phyloP scores from a whole-genome alignment of 2,329 filamentous ascomycete species.

The Chaetoscypha palmicola region DNA sequence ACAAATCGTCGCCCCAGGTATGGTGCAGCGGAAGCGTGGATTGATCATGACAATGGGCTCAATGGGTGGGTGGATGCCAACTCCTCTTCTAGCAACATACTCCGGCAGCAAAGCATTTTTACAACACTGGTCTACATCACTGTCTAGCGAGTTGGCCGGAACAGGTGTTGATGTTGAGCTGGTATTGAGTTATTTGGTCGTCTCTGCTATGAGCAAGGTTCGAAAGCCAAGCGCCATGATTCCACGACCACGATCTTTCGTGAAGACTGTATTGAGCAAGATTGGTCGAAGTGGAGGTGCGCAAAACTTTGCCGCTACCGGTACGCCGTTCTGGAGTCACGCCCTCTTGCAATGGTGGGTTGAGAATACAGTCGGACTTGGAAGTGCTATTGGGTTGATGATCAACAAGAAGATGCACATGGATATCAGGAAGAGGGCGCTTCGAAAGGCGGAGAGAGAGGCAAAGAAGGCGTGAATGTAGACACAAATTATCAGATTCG shows the following conservation, averaged over 20 bases:
- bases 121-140: conserved; percentile 86
- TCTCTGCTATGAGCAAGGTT: conserved; percentile 95
- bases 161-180: conserved; percentile 85
- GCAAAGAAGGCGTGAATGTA: conserved; percentile 44
- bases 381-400: conserved; percentile 48
- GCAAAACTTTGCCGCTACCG: conserved; percentile 73
- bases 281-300: conserved; percentile 72
- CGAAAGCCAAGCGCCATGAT: conserved; percentile 70
- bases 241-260: conserved; percentile 76
- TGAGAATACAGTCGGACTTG: conserved; percentile 50
- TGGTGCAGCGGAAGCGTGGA: conserved; percentile 77
- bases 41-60: conserved; percentile 96
- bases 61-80: conserved; percentile 87
- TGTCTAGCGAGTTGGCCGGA: conserved; percentile 74
- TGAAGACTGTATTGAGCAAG: conserved; percentile 69
- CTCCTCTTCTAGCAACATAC: conserved; percentile 89
- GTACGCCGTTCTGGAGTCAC: conserved; percentile 91
- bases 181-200: conserved; percentile 86
- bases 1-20: conserved; percentile 73
- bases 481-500: too few species aligned
- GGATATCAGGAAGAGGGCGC: conserved; percentile 57
- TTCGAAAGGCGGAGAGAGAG: conserved; percentile 65
- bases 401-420: conserved; percentile 62
- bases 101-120: conserved; percentile 97
- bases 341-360: conserved; percentile 81